A percentile compares a stretch with the other conserved stretches of the same genome.
These are phyloP conservation scores for Dacryopinax spathularia DNA, from an alignment of 768 basidiomycete species.

Conservation along the genomic window DNA sequence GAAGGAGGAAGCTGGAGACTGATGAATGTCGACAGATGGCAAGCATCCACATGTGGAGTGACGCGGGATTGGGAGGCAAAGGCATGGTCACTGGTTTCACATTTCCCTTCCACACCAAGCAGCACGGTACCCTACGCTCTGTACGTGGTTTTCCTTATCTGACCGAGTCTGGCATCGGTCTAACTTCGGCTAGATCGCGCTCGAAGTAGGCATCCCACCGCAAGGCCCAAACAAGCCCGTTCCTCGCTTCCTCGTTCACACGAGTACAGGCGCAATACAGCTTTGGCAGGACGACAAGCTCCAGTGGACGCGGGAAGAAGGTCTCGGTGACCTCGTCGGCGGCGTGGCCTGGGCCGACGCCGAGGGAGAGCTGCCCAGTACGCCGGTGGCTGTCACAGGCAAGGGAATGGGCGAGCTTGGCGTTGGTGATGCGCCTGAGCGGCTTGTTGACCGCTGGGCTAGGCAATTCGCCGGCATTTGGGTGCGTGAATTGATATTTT, in stretches of 20 bases:
- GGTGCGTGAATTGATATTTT: slow-evolving; percentile 27
- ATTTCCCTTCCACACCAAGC: slow-evolving; percentile 50
- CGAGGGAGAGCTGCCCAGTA: slow-evolving; percentile 36
- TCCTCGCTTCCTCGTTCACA: slow-evolving; percentile 41
- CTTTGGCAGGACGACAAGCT: slow-evolving; percentile 49
- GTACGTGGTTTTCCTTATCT: slow-evolving; percentile 29
- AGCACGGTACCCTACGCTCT: slow-evolving; percentile 54
- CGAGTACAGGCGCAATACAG: slow-evolving; percentile 64
- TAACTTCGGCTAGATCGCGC: slow-evolving; percentile 31
- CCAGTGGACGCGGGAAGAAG: slow-evolving; percentile 72
- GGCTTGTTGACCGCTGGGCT: slow-evolving; percentile 35
- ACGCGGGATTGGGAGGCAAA: slow-evolving; percentile 33
- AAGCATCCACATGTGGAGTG: slow-evolving; percentile 39
- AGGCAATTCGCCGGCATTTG: slow-evolving; percentile 48
- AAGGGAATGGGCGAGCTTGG: slow-evolving; percentile 27
- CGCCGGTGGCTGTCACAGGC: slow-evolving; percentile 21
- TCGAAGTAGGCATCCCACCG: slow-evolving; percentile 36
- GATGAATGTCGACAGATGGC: slow-evolving; percentile 28
- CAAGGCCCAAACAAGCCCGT: slow-evolving; percentile 22
- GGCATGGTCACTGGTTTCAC: slow-evolving; percentile 38
- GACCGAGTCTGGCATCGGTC: no score
- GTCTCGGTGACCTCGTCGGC: slow-evolving; percentile 44
- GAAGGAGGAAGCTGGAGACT: background rate
- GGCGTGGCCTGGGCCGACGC: slow-evolving; percentile 70
- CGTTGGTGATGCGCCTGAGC: slow-evolving; percentile 8